Evolutionary conservation across 2,329 filamentous ascomycete species (phyloP).

Genomic region (Colletotrichum tofieldiae): DNA sequence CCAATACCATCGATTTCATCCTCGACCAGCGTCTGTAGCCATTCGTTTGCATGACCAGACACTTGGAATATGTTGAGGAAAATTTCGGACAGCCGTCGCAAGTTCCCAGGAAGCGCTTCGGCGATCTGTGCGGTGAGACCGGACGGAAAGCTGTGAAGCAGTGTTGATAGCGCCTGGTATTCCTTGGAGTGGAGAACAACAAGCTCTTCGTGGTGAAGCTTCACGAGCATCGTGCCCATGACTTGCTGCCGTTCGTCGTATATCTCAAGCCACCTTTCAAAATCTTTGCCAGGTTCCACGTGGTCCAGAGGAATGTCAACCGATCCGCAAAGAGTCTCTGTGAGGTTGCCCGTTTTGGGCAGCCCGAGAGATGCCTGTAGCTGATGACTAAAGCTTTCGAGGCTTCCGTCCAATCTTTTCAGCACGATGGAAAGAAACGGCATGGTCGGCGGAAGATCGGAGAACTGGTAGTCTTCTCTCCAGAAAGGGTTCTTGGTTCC

Average conservation of each 20-base stretch:
- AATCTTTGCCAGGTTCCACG: constrained; percentile 81
- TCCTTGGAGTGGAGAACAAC: constrained; percentile 90
- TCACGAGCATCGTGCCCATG: constrained; percentile 88
- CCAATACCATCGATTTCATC: constrained; percentile 94
- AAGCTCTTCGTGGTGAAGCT: constrained; percentile 87
- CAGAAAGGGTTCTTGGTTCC: constrained; percentile 84
- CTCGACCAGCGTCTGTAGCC: constrained; percentile 94
- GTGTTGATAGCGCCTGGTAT: constrained; percentile 85
- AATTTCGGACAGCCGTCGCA: constrained; percentile 86
- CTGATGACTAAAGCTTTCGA: constrained; percentile 63
- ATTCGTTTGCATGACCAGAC: constrained; percentile 85
- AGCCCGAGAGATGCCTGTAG: constrained; percentile 60
- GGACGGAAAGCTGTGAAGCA: constrained; percentile 88
- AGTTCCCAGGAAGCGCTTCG: constrained; percentile 81
- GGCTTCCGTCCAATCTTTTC: constrained; percentile 73
- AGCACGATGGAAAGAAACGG: constrained; percentile 80
- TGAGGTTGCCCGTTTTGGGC: constrained; percentile 59
- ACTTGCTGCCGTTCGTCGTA: constrained; percentile 82
- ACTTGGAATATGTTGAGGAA: constrained; percentile 97
- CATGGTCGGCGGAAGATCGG: constrained; percentile 78
- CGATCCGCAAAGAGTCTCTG: constrained; percentile 74
- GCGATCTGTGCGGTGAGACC: constrained; percentile 90
- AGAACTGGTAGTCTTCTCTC: constrained; percentile 85
- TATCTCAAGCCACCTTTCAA: constrained; percentile 91
- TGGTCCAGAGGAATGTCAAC: constrained; percentile 89